These are phyloP conservation scores for Eremochloa ophiuroides DNA, from an alignment of 176 grass and related monocot species.

Conservation along the genomic window DNA sequence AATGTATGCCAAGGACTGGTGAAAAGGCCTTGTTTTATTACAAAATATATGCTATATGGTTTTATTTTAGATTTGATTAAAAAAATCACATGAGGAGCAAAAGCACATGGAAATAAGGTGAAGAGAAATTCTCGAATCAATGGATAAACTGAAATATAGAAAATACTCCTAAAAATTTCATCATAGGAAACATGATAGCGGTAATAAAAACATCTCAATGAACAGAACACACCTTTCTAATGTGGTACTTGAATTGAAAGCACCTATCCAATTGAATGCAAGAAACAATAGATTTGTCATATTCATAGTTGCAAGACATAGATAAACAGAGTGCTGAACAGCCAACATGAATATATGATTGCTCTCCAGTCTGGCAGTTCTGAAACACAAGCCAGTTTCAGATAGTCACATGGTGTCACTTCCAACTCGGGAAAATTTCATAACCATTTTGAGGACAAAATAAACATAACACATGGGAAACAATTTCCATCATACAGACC, in stretches of 20 bases:
- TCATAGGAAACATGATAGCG: not conserved
- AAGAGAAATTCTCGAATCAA: not conserved
- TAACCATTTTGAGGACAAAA: conserved; percentile 15
- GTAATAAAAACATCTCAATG: conserved; percentile 19
- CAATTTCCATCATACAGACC: not conserved
- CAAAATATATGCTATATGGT: not conserved
- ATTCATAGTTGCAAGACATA: conserved; percentile 51
- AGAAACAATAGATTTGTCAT: conserved; percentile 53
- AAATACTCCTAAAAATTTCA: not conserved
- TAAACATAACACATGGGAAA: not conserved
- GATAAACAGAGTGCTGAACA: conserved; percentile 47
- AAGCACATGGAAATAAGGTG: not conserved
- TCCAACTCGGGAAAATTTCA: not conserved
- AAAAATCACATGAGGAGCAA: not conserved
- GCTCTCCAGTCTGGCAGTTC: conserved; percentile 45
- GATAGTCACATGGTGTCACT: conserved; percentile 11
- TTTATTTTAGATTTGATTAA: not conserved
- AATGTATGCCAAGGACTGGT: not conserved
- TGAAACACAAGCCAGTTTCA: conserved; percentile 46
- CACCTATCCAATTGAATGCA: conserved; percentile 53
- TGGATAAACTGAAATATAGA: not conserved
- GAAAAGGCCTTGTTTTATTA: not conserved
- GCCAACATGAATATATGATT: conserved; percentile 44
- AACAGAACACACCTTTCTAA: conserved; percentile 53
- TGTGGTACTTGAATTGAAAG: conserved; percentile 49